These are phyloP conservation scores for Ceratocystis variospora DNA, from an alignment of 2,329 filamentous ascomycete species.

Conservation along the genomic window DNA sequence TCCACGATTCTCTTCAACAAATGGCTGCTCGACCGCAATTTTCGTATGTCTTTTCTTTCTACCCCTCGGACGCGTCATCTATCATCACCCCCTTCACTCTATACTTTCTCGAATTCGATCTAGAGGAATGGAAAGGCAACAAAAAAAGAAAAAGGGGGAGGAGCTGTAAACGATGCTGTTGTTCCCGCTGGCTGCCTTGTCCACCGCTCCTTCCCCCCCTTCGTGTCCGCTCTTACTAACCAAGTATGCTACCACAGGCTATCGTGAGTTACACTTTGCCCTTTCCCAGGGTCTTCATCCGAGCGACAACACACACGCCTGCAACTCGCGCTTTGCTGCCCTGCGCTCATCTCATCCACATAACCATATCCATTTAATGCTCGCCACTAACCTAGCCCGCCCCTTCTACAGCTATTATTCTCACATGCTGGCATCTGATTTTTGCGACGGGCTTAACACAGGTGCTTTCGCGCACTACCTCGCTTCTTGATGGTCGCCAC, in stretches of 20 bases:
- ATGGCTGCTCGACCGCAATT: constrained; percentile 60
- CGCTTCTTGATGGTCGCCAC: constrained; percentile 48
- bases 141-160: neutral
- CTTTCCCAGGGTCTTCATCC: neutral
- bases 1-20: constrained; percentile 87
- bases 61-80: neutral
- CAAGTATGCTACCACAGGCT: neutral
- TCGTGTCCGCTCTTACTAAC: neutral
- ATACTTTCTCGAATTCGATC: neutral
- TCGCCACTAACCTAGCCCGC: neutral
- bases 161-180: neutral
- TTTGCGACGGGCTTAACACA: constrained; percentile 55
- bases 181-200: neutral
- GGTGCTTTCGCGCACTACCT: constrained; percentile 49
- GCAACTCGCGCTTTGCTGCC: neutral
- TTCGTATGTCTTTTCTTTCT: constrained; percentile 29
- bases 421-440: constrained; percentile 54
- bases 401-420: constrained; percentile 34
- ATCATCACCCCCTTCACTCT: neutral
- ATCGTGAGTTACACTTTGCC: constrained; percentile 1
- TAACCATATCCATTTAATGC: neutral
- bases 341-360: neutral
- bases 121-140: neutral
- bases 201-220: neutral
- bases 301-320: neutral